Evolutionary conservation across 2,329 filamentous ascomycete species (phyloP), one percentile per base, ranked within the genome.

Genomic region (Microsporum audouinii): DNA sequence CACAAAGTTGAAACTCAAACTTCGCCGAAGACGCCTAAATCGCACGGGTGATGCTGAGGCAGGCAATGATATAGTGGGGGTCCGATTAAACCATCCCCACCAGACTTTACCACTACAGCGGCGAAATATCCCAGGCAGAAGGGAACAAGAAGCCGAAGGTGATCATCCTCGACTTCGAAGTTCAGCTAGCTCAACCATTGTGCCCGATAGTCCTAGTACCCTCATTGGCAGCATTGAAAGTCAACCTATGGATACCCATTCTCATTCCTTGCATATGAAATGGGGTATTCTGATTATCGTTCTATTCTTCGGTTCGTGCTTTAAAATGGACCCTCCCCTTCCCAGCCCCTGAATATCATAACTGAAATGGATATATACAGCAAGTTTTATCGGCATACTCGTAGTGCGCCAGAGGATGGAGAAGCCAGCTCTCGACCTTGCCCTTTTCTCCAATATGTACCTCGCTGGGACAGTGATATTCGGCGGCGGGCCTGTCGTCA

Each of bases 401-500:
- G 75, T 81, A 14, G 66, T 80, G 0, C 71, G 78, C 68, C 63
- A 72, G 73, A 56, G 73, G 1, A 57, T 79, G 8, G 62, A 71
- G 0, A 47, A 68, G 7, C 72, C 72, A 0, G 76, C 82, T 0
- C 72, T 84, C 0, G 71, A 79, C 0, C 83, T 84, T 65, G 77
- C 80, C 56, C 78, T 90, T 29, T 89, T 90, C 66, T 78, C 85
- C 3, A 89, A 88, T 70, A 81, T 90, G 73, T 89, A 86, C 67
- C 82, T 89, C 0, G 87, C 87, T 0, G 87, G 87, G 0, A 89
- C 87, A 1, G 81, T 86, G 61, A 85, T 84, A 64, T 83, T 85
- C 57, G 84, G 84, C 2, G 84, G 84, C 1, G 84, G 84, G 0
- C 84, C 84, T 0, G 84, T 86, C 0, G 84, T 87, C 0, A 85